Percentiles rank a stretch among this genome's conserved stretches.
These are phyloP conservation scores for Boechera stricta DNA, from an alignment of 345 rosid genomes.

Conservation along the genomic window DNA sequence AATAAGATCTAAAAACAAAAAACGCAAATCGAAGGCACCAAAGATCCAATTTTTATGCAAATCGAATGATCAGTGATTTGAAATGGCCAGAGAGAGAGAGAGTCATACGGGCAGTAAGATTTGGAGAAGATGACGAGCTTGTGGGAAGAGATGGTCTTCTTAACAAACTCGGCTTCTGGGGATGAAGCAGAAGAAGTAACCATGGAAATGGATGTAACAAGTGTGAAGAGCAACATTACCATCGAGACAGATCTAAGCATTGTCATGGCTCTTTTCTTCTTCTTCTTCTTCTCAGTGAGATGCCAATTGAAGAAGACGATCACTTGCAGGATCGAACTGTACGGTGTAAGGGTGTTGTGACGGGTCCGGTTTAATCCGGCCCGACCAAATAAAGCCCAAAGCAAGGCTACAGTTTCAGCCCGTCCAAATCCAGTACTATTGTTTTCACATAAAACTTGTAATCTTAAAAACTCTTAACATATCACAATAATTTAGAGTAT, in stretches of 20 bases:
- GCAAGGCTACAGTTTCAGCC: neutral
- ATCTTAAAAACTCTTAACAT: neutral
- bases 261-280: slow-evolving; percentile 32
- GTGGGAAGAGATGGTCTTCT: slow-evolving; percentile 79
- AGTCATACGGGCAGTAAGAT: slow-evolving; percentile 88
- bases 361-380: neutral
- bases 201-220: slow-evolving; percentile 37
- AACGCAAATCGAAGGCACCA: neutral
- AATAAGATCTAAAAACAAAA: slow-evolving; percentile 24
- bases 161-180: slow-evolving; percentile 62
- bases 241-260: slow-evolving; percentile 37
- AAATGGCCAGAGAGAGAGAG: neutral
- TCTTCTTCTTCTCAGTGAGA: slow-evolving; percentile 20
- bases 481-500: neutral
- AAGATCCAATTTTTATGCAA: slow-evolving; percentile 24
- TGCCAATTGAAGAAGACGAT: slow-evolving; percentile 6
- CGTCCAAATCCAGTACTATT: neutral
- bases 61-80: neutral
- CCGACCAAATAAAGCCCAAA: slow-evolving; percentile 12
- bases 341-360: neutral
- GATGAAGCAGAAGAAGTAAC: slow-evolving; percentile 45
- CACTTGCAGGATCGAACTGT: slow-evolving; percentile 5
- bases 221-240: slow-evolving; percentile 26
- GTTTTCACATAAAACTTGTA: too few relatives aligned
- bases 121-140: slow-evolving; percentile 96